Conservation (phyloP, 2,329 filamentous ascomycete species). For the Colletotrichum destructivum region DNA sequence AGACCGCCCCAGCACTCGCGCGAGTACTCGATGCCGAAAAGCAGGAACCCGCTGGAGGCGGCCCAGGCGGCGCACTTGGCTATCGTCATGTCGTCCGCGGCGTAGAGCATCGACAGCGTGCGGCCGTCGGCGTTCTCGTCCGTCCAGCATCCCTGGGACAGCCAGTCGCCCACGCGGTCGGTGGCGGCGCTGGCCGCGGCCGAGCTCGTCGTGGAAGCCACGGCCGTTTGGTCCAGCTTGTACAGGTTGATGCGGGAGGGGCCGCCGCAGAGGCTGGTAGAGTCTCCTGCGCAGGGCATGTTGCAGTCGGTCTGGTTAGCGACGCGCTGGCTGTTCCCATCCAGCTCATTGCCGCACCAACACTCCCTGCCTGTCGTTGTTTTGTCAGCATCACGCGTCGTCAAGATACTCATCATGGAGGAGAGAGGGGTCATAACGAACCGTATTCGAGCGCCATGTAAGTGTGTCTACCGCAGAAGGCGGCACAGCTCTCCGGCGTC, state of each 20-base stretch:
- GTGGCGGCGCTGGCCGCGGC: constrained; percentile 42
- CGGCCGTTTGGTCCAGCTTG: constrained; percentile 29
- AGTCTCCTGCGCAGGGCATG: constrained; percentile 57
- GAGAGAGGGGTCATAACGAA: constrained; percentile 45
- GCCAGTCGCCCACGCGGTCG: constrained; percentile 11
- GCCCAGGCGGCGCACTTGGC: constrained; percentile 58
- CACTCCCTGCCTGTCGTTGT: constrained; percentile 32
- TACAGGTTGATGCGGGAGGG: constrained; percentile 58
- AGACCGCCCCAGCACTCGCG: constrained; percentile 59
- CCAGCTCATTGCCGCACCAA: constrained; percentile 55
- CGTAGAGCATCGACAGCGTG: constrained; percentile 46
- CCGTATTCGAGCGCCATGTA: constrained; percentile 55
- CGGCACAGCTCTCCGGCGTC: constrained; percentile 53
- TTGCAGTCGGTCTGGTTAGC: constrained; percentile 55
- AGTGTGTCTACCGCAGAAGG: constrained; percentile 48
- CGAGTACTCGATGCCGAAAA: constrained; percentile 63
- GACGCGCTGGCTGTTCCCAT: constrained; percentile 50
- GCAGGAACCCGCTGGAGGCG: constrained; percentile 52
- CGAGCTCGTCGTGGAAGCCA: constrained; percentile 11
- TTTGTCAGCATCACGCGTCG: neutral
- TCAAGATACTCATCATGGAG: neutral
- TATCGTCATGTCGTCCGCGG: constrained; percentile 53
- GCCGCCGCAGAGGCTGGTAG: constrained; percentile 59
- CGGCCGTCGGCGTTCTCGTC: constrained; percentile 49
- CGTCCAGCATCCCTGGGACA: constrained; percentile 27